Evolutionary conservation across 768 basidiomycete genomes (phyloP).

Genomic region (Rossbeevera mucosa): DNA sequence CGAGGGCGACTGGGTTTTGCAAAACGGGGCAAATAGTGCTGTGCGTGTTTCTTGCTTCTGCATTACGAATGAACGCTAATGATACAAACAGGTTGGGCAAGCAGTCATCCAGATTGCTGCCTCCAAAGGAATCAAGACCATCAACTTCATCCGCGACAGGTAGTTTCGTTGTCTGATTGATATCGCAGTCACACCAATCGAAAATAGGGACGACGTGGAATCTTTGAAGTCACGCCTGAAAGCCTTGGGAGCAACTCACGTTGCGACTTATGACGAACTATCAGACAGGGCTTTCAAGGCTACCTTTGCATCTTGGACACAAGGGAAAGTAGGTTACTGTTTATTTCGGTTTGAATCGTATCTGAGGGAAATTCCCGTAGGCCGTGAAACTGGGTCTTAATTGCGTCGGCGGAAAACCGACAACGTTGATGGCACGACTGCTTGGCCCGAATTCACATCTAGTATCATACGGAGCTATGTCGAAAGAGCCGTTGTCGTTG

Average conservation of each 20-base stretch:
- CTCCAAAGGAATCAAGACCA: conserved; percentile 61
- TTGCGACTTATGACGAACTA: conserved; percentile 75
- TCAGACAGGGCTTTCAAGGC: conserved; percentile 49
- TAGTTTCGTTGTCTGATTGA: conserved; percentile 19
- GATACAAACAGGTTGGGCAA: conserved; percentile 61
- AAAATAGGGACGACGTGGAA: conserved; percentile 47
- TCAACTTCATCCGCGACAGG: conserved; percentile 79
- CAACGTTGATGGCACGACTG: conserved; percentile 62
- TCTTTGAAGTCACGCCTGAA: conserved; percentile 47
- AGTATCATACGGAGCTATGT: conserved; percentile 90
- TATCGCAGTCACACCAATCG: not conserved
- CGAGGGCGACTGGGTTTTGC: conserved; percentile 75
- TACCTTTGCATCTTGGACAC: conserved; percentile 60
- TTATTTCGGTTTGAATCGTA: conserved; percentile 8
- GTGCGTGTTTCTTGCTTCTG: conserved; percentile 37
- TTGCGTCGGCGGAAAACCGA: conserved; percentile 63
- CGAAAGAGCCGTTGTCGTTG: conserved; percentile 71
- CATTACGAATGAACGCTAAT: not conserved
- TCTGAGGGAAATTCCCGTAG: conserved; percentile 17
- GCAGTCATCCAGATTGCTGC: conserved; percentile 85
- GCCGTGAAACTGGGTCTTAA: conserved; percentile 48
- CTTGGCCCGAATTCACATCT: conserved; percentile 67
- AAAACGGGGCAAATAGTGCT: conserved; percentile 84
- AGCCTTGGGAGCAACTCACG: conserved; percentile 67
- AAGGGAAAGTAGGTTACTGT: conserved; percentile 44